phyloP scores from a whole-genome alignment of 2,329 filamentous ascomycete species.

The Penicillium sp. region DNA sequence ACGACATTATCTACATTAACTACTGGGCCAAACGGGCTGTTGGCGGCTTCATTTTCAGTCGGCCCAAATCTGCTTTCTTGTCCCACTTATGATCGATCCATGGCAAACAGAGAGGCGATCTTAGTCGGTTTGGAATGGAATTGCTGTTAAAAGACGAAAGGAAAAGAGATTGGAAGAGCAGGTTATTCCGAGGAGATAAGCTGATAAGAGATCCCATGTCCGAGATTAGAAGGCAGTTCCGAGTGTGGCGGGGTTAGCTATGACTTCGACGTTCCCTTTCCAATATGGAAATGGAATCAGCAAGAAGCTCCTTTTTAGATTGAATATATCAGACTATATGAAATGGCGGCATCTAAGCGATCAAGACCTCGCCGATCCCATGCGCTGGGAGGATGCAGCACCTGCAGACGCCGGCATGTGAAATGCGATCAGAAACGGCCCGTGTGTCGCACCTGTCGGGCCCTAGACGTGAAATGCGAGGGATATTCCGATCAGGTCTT shows the following conservation, averaged over 20 bases:
- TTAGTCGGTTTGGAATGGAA: not conserved
- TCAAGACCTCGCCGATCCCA: slow-evolving; percentile 23
- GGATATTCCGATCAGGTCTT: slow-evolving; percentile 25
- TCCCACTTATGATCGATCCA: not conserved
- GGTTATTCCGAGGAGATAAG: not conserved
- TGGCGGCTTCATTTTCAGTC: not conserved
- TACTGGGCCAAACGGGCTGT: not conserved
- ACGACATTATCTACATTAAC: too few relatives aligned
- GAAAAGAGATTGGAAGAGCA: not conserved
- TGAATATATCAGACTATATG: not conserved
- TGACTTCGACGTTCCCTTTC: not conserved
- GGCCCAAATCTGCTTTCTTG: not conserved
- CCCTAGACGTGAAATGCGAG: slow-evolving; percentile 24
- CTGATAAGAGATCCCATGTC: not conserved
- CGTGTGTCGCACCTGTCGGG: slow-evolving; percentile 25
- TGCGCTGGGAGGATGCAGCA: slow-evolving; percentile 28
- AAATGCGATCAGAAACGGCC: slow-evolving; percentile 33
- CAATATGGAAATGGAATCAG: not conserved
- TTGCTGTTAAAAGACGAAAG: not conserved
- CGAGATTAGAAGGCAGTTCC: slow-evolving; percentile 5
- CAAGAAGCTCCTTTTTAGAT: slow-evolving; percentile 4
- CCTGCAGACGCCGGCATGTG: slow-evolving; percentile 30
- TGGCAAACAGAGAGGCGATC: not conserved
- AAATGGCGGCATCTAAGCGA: slow-evolving; percentile 12
- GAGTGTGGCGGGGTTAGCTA: slow-evolving; percentile 8